Evolutionary conservation across 306 rosid species (phyloP), one percentile per base, ranked within the genome.

Genomic region (Betula pendula): DNA sequence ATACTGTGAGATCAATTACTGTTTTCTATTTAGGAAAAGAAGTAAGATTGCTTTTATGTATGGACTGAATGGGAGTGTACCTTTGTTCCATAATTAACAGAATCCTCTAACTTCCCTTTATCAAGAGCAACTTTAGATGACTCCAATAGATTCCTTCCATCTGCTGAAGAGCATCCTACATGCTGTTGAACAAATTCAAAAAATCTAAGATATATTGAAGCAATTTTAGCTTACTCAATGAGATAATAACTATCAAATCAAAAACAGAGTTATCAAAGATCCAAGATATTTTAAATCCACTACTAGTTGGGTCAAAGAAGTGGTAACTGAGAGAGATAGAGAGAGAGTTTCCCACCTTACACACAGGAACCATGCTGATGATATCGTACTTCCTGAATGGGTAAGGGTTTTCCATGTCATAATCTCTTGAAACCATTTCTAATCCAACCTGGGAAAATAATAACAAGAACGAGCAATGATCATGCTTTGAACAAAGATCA

Each of bases 101-200:
- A 96, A 77, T 95, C 98, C 83, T 95, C 98, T 38, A 95, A 96
- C 85, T 92, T 95, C 77, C 98, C 98, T 88, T 92, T 95, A 85
- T 95, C 98, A 72, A 95, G 98, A 79, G 98, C 95, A 75, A 87
- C 80, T 83, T 95, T 95, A 2, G 98, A 95, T 1, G 97, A 88
- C 75, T 95, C 98, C 82, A 95, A 81, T 74, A 95, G 80, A 86
- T 92, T 92, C 63, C 98, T 90, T 19, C 98, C 98, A 75, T 95
- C 98, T 4, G 88, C 85, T 74, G 98, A 92, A 71, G 92, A 87
- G 86, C 93, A 95, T 14, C 87, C 90, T 76, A 92, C 93, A 81
- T 92, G 89, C 98, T 95, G 91, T 81, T 74, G 73, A 76, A 77
- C 19, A 67, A 73, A 81, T 45, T 35, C 10, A 17, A 60, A 2